phyloP scores from a whole-genome alignment of 1,284 basidiomycete genomes.

The Marasmius oreades region DNA sequence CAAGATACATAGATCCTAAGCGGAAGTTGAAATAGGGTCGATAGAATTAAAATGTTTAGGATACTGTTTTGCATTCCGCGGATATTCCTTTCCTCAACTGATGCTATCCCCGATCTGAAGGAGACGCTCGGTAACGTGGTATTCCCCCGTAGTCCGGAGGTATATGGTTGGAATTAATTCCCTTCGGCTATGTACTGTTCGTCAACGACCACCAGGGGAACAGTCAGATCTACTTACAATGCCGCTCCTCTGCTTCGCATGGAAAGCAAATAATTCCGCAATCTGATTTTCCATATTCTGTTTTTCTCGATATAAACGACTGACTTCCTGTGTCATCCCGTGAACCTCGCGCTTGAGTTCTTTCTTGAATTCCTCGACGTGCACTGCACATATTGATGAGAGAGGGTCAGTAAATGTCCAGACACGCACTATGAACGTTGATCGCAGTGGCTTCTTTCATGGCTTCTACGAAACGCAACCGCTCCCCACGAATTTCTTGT shows the following conservation, averaged over 20 bases:
- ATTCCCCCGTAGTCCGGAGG: background rate
- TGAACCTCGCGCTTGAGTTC: conserved; percentile 73
- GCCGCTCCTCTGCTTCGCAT: conserved; percentile 57
- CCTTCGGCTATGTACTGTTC: background rate
- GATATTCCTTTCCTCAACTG: background rate
- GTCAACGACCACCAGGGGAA: no score
- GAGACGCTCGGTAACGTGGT: background rate
- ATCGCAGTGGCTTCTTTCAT: conserved; percentile 88
- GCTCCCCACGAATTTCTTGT: conserved; percentile 78
- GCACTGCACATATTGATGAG: conserved; percentile 42
- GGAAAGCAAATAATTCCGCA: conserved; percentile 68
- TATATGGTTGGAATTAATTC: background rate
- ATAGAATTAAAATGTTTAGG: background rate
- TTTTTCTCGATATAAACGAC: conserved; percentile 67
- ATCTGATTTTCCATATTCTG: conserved; percentile 73
- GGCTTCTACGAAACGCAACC: conserved; percentile 82
- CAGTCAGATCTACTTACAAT: background rate
- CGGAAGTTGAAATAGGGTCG: background rate
- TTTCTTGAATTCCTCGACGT: conserved; percentile 82
- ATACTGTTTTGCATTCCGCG: no score
- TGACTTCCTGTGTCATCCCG: conserved; percentile 72
- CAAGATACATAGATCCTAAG: conserved; percentile 33
- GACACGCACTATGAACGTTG: conserved; percentile 70
- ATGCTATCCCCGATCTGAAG: background rate
- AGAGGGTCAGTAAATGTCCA: background rate